Base-by-base conservation (phyloP, 1,139 yeast species). In the Debaryomyces sp. region DNA sequence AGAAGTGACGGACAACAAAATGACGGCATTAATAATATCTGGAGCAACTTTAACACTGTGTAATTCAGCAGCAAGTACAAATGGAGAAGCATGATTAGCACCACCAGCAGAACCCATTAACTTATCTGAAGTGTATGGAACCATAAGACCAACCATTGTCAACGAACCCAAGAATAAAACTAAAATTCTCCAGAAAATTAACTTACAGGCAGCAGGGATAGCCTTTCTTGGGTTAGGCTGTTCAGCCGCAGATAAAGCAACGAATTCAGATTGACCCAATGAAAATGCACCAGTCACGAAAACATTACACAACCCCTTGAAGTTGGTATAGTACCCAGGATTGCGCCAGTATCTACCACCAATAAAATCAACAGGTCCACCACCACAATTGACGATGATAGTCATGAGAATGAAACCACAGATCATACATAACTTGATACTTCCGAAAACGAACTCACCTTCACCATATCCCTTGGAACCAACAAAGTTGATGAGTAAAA, bases 1-100 rank as follows among this genome's bases (percentile, higher is more conserved):
- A 9, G 78, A 73, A 4, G 78, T 73, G 35, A 75, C 80, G 5
- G 78, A 72, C 50, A 74, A 60, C 53, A 74, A 66, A 54, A 75
- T 75, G 36, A 71, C 77, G 6, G 78, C 67, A 53, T 75, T 75
- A 52, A 75, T 71, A 52, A 75, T 68, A 47, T 71, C 69, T 10
- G 78, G 73, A 43, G 73, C 68, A 15, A 63, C 78, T 42, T 56
- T 58, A 29, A 68, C 66, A 6, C 64, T 65, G 53, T 67, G 72
- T 26, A 63, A 50, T 39, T 57, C 61, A 27, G 69, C 71, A 21
- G 73, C 70, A 52, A 68, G 55, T 36, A 68, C 73, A 49, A 53
- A 68, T 5, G 73, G 73, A 36, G 72, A 67, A n/a, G 71, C 67
- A 44, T 62, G 63, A 41, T 70, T 55, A 30, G 63, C 61, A 18